These are phyloP conservation scores for Liquidambar formosana DNA, from an alignment of 164 flowering plant genomes.

Conservation along the genomic window DNA sequence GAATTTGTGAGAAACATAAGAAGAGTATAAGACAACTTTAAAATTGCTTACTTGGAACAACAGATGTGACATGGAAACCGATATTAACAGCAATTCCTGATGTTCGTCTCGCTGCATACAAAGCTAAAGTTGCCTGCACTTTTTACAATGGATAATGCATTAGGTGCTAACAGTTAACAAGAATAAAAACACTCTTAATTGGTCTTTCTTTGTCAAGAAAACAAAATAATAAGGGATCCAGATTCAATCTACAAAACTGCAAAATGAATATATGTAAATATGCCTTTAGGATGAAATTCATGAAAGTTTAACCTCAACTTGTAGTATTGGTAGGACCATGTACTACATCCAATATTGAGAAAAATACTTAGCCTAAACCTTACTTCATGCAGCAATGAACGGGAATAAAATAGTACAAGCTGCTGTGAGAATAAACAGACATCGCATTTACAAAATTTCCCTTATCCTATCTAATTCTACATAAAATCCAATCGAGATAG, in stretches of 20 bases:
- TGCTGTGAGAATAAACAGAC: not conserved
- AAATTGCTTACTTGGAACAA: slow-evolving; percentile 86
- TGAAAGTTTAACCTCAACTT: not conserved
- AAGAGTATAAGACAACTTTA: slow-evolving; percentile 1
- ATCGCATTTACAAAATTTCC: not conserved
- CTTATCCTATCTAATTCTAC: not conserved
- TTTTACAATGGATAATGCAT: slow-evolving; percentile 6
- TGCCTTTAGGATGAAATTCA: not conserved
- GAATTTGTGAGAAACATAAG: not conserved
- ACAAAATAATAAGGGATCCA: not conserved
- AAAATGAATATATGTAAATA: not conserved
- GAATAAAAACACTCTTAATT: not conserved
- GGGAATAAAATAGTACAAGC: not conserved
- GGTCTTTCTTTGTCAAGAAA: not conserved
- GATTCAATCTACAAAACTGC: not conserved
- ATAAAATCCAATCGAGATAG: too few species aligned
- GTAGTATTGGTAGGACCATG: not conserved
- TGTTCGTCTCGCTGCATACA: slow-evolving; percentile 79
- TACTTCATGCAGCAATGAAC: too few species aligned
- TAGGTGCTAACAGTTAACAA: not conserved
- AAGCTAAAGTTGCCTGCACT: slow-evolving; percentile 76
- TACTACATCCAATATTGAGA: not conserved
- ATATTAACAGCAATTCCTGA: slow-evolving; percentile 91
- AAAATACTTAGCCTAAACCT: not conserved
- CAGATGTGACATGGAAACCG: slow-evolving; percentile 83